Conservation (phyloP, 345 rosid species). For the Cardamine resedifolia region DNA sequence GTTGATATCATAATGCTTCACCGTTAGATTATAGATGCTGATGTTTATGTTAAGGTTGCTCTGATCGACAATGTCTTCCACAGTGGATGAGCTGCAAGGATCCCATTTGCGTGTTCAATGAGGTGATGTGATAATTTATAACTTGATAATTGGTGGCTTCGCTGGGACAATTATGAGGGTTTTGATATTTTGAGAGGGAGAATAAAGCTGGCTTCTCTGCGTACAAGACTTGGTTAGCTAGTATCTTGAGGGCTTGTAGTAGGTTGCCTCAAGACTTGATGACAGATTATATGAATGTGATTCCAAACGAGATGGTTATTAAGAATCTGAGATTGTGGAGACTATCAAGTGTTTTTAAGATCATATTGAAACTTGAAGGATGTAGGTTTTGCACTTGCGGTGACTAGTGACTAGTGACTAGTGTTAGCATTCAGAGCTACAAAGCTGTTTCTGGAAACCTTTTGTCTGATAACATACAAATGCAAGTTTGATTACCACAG, state of each 20-base stretch:
- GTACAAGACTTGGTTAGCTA: neutral
- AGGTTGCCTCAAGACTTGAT: neutral
- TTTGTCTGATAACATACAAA: neutral
- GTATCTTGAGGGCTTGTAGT: neutral
- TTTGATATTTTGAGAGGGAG: neutral
- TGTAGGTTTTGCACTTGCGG: neutral
- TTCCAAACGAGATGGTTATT: neutral
- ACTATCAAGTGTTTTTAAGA: neutral
- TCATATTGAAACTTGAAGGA: neutral
- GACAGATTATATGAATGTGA: neutral
- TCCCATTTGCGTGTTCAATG: neutral
- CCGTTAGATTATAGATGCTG: neutral
- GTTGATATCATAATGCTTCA: constrained; percentile 15
- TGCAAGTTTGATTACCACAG: neutral
- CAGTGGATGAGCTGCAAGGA: neutral
- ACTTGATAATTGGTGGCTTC: neutral
- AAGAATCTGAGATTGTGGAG: constrained; percentile 1
- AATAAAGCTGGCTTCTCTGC: neutral
- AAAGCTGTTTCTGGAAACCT: constrained; percentile 11
- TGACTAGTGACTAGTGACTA: constrained; percentile 9
- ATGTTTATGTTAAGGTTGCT: neutral
- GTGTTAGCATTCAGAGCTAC: neutral
- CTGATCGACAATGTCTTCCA: neutral
- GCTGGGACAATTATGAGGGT: neutral
- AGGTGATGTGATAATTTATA: neutral